phyloP scores from a whole-genome alignment of 2,329 filamentous ascomycete genomes.

The Periconia macrospinosa region DNA sequence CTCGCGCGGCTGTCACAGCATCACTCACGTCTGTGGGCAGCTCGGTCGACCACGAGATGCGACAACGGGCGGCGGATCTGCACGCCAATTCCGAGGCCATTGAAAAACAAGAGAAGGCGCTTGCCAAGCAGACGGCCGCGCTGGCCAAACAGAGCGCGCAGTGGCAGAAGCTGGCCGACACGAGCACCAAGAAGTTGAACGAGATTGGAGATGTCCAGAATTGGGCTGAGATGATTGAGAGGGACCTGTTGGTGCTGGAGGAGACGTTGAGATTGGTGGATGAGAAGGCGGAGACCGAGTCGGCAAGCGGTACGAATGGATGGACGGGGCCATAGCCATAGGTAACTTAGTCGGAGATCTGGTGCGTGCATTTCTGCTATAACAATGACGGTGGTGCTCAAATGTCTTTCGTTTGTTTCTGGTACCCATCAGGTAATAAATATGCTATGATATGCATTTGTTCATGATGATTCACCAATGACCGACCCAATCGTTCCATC shows the following conservation, averaged over 20 bases:
- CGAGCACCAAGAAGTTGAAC: constrained; percentile 67
- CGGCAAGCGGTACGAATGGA: constrained; percentile 36
- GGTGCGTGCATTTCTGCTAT: no score
- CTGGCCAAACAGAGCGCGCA: constrained; percentile 67
- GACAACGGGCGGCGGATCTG: constrained; percentile 67
- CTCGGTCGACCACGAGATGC: constrained; percentile 69
- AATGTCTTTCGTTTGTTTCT: neutral
- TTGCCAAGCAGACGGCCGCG: constrained; percentile 61
- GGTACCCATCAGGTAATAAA: no score
- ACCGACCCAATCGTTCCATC: no score
- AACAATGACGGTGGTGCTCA: neutral
- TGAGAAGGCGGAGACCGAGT: constrained; percentile 24
- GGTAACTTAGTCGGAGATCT: neutral
- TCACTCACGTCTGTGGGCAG: constrained; percentile 62
- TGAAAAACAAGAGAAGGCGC: constrained; percentile 66
- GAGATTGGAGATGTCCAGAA: constrained; percentile 83
- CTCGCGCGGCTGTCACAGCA: constrained; percentile 54
- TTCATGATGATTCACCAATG: no score
- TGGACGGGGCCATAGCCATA: constrained; percentile 6
- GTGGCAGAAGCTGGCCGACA: constrained; percentile 64
- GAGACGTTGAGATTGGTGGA: constrained; percentile 44
- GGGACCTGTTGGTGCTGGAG: constrained; percentile 45
- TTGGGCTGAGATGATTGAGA: constrained; percentile 78
- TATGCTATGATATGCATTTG: neutral
- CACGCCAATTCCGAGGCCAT: constrained; percentile 70